Conservation (phyloP, 1,284 basidiomycete genomes). For the Naganishia cerealis region DNA sequence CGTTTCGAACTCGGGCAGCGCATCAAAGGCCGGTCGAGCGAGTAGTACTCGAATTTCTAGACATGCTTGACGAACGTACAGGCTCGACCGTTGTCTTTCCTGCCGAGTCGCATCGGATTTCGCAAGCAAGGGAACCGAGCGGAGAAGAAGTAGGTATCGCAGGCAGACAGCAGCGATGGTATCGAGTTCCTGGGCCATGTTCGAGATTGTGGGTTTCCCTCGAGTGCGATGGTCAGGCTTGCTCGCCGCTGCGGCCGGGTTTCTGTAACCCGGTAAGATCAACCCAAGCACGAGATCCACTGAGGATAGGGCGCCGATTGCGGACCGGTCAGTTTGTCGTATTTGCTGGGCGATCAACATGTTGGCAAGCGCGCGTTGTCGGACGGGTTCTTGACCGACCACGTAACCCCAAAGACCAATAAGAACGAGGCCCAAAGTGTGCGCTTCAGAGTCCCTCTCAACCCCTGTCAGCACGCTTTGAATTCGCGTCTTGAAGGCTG, state of each 20-base stretch:
- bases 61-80: conserved; percentile 43
- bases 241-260: neutral
- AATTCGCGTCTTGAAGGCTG: conserved; percentile 49
- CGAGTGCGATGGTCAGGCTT: neutral
- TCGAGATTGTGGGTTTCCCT: neutral
- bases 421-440: conserved; percentile 51
- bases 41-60: conserved; percentile 46
- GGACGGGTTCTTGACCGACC: conserved; percentile 41
- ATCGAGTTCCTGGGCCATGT: conserved; percentile 42
- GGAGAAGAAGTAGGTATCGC: conserved; percentile 48
- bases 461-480: conserved; percentile 43
- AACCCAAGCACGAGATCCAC: conserved; percentile 49
- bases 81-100: conserved; percentile 39
- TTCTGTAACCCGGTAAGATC: conserved; percentile 41
- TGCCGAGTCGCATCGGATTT: conserved; percentile 29
- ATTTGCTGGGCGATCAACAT: conserved; percentile 51
- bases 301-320: conserved; percentile 35
- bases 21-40: conserved; percentile 45
- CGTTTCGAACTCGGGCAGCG: neutral
- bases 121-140: conserved; percentile 37
- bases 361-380: conserved; percentile 47
- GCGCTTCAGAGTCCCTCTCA: conserved; percentile 44
- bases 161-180: conserved; percentile 50
- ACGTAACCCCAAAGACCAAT: conserved; percentile 53
- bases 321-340: conserved; percentile 32